Percentiles rank a stretch among this genome's conserved stretches.
Conservation (phyloP, 805 yeast species). For the Cyberlindnera bimundalis region DNA sequence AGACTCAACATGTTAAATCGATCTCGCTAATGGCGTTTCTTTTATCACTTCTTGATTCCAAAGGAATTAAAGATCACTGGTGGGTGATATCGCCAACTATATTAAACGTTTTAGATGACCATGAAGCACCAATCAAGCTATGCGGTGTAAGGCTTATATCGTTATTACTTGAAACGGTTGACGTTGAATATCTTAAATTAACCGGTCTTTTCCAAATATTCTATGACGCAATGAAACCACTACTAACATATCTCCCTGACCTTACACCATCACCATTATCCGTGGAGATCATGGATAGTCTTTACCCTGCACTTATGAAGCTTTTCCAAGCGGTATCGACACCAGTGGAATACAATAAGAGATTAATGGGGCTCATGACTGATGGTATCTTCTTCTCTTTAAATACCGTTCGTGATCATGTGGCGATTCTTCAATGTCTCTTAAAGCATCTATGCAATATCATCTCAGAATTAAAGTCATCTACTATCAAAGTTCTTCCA, state of each 20-base stretch:
- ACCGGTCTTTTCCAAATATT: constrained; percentile 22
- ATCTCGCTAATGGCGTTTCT: constrained; percentile 15
- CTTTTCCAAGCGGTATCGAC: constrained; percentile 11
- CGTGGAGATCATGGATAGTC: constrained; percentile 7
- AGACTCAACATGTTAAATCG: constrained; percentile 15
- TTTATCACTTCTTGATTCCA: constrained; percentile 3
- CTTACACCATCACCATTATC: constrained; percentile 23
- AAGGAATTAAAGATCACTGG: constrained; percentile 20
- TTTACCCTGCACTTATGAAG: constrained; percentile 21
- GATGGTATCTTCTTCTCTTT: constrained; percentile 21
- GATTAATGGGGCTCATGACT: constrained; percentile 18
- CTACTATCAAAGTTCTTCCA: constrained; percentile 17
- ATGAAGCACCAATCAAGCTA: constrained; percentile 26
- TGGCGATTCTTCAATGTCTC: constrained; percentile 12
- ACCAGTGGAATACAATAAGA: neutral
- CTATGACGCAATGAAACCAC: constrained; percentile 22
- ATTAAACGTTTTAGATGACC: constrained; percentile 27
- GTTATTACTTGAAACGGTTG: constrained; percentile 15
- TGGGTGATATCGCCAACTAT: constrained; percentile 27
- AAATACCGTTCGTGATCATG: constrained; percentile 20
- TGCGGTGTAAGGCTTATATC: constrained; percentile 22
- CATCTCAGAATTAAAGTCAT: constrained; percentile 6
- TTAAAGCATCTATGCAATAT: constrained; percentile 10
- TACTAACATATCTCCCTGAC: constrained; percentile 26
- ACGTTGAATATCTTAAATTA: constrained; percentile 13